Conservation (phyloP, 2,329 filamentous ascomycete species). For the Leptodontidium sp. region DNA sequence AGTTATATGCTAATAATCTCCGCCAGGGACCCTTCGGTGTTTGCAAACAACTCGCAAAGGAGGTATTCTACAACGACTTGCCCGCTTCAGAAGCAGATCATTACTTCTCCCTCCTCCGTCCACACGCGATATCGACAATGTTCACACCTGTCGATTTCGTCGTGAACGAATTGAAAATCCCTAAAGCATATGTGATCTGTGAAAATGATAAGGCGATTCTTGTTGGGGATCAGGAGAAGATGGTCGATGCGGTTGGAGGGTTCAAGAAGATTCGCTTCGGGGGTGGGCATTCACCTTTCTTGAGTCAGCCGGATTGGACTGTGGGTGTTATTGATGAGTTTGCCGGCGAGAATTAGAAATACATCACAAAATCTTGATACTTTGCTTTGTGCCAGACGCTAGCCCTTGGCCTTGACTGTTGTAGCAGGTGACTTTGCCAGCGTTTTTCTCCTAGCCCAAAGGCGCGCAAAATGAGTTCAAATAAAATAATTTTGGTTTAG, state of each 20-base stretch:
- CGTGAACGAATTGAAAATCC: conserved; percentile 16
- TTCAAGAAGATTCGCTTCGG: conserved; percentile 19
- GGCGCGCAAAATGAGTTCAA: too few species aligned
- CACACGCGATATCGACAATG: neutral
- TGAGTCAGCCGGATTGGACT: conserved; percentile 25
- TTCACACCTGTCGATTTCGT: conserved; percentile 20
- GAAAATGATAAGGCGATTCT: conserved; percentile 23
- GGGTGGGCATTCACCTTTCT: conserved; percentile 26
- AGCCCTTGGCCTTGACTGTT: too few species aligned
- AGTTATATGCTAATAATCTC: neutral
- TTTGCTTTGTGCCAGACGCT: too few species aligned
- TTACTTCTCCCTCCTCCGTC: conserved; percentile 3
- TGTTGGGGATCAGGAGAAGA: conserved; percentile 15
- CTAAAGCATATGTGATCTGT: conserved; percentile 14
- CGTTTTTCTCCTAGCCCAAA: too few species aligned
- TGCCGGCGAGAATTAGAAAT: conserved; percentile 5
- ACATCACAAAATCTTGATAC: neutral
- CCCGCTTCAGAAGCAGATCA: conserved; percentile 7
- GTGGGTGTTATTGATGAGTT: conserved; percentile 23
- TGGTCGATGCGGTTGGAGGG: conserved; percentile 17
- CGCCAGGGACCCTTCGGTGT: neutral
- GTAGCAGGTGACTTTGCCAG: too few species aligned
- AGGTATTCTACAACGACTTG: conserved; percentile 15
- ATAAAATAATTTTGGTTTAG: too few species aligned
- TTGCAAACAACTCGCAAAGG: neutral